Evolutionary conservation across 805 yeast genomes (phyloP).

Genomic region (Sugiyamaella lignohabitans): DNA sequence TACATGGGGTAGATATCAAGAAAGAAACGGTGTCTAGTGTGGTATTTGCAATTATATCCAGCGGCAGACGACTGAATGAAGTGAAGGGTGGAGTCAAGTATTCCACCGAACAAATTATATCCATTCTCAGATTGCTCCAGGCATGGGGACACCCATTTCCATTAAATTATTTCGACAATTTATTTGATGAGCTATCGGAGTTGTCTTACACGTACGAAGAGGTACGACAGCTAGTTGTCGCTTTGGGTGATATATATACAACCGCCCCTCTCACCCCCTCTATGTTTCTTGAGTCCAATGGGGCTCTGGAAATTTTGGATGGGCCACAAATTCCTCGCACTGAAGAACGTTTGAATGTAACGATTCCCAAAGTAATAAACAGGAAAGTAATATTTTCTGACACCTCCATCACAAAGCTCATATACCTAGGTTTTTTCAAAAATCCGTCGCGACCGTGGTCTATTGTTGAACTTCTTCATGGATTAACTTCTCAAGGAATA

Average conservation of each 20-base stretch:
- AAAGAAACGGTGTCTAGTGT: not conserved
- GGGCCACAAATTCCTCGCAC: not conserved
- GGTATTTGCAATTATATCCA: not conserved
- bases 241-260: not conserved
- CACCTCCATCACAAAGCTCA: not conserved
- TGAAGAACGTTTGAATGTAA: not conserved
- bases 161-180: not conserved
- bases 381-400: not conserved
- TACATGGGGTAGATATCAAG: not conserved
- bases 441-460: not conserved
- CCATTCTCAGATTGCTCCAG: not conserved
- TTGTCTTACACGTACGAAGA: not conserved
- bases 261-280: too few species aligned
- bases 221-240: not conserved
- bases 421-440: not conserved
- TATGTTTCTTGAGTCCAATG: too few species aligned
- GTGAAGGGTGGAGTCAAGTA: not conserved
- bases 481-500: not conserved
- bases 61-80: not conserved
- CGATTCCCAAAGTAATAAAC: not conserved
- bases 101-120: not conserved
- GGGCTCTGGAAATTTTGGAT: too few species aligned
- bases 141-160: not conserved
- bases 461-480: not conserved
- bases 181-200: not conserved